Percentiles rank a stretch among this genome's conserved stretches.
These are phyloP conservation scores for Fomitopsis serialis DNA, from an alignment of 768 basidiomycete species.

Conservation along the genomic window DNA sequence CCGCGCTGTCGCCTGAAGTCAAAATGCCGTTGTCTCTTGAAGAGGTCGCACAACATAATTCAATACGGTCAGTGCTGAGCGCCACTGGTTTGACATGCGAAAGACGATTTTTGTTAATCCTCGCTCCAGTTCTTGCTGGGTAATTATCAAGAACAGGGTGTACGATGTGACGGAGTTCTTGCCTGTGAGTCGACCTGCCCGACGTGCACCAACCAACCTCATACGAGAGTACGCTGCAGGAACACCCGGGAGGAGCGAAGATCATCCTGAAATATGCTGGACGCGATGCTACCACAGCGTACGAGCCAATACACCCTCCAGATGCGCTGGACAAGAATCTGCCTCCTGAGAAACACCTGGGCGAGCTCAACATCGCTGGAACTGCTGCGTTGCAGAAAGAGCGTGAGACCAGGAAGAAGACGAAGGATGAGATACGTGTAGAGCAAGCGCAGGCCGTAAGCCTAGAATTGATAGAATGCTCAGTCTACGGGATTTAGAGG, in stretches of 20 bases:
- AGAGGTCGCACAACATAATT: slow-evolving; percentile 59
- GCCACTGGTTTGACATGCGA: background rate
- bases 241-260: slow-evolving; percentile 77
- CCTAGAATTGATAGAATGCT: slow-evolving; percentile 69
- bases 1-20: too few relatives aligned
- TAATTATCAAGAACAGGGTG: slow-evolving; percentile 74
- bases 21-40: slow-evolving; percentile 32
- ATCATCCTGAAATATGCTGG: slow-evolving; percentile 86
- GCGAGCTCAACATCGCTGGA: slow-evolving; percentile 48
- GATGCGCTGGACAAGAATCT: slow-evolving; percentile 74
- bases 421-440: slow-evolving; percentile 67
- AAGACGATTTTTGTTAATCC: background rate
- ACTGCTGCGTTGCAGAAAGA: slow-evolving; percentile 47
- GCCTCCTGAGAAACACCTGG: slow-evolving; percentile 66
- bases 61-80: slow-evolving; percentile 35
- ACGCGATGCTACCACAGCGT: slow-evolving; percentile 72
- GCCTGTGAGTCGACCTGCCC: slow-evolving; percentile 33
- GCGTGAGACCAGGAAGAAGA: slow-evolving; percentile 41
- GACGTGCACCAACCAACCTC: background rate
- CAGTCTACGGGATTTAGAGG: slow-evolving; percentile 81
- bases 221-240: slow-evolving; percentile 28
- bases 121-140: slow-evolving; percentile 67
- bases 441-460: slow-evolving; percentile 52
- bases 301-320: slow-evolving; percentile 81
- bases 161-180: slow-evolving; percentile 85